These are phyloP conservation scores for Raffaelea albimanens DNA, from an alignment of 2,329 filamentous ascomycete genomes.

Conservation along the genomic window DNA sequence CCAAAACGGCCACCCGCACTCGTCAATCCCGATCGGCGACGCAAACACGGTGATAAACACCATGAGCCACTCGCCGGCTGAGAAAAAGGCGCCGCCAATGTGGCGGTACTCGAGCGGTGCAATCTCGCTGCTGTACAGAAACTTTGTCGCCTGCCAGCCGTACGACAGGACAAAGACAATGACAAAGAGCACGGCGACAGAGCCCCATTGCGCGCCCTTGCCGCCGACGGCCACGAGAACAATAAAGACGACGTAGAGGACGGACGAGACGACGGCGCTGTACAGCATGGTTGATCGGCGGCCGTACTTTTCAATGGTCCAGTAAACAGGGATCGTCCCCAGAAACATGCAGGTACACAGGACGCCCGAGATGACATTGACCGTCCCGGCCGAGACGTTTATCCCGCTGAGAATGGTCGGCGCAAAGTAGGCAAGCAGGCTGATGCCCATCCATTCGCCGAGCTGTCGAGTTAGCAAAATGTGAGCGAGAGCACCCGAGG, in stretches of 20 bases:
- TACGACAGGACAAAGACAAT: conserved; percentile 1
- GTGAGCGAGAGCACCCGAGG: background rate
- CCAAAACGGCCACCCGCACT: conserved; percentile 1
- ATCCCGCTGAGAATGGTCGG: background rate
- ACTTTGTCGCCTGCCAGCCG: conserved; percentile 1
- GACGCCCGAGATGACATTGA: conserved; percentile 1
- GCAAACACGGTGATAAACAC: conserved; percentile 3
- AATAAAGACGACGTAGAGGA: conserved; percentile 1
- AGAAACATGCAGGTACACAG: conserved; percentile 3
- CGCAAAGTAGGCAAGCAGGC: conserved; percentile 1
- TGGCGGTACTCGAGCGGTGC: conserved; percentile 2
- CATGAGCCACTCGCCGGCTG: conserved; percentile 2
- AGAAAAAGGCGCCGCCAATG: conserved; percentile 2
- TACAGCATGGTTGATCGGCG: conserved; percentile 1
- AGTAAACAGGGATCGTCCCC: conserved; percentile 1
- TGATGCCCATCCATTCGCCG: conserved; percentile 3
- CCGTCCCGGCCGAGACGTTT: background rate
- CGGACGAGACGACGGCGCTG: background rate
- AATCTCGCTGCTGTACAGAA: conserved; percentile 2
- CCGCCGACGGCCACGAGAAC: conserved; percentile 1
- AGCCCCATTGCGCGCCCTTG: background rate
- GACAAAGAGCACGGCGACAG: conserved; percentile 1
- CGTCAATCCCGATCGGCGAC: background rate
- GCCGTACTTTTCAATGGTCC: conserved; percentile 2
- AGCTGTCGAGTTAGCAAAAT: background rate